Percentiles rank a stretch among this genome's conserved stretches.
Evolutionary conservation across 257 asterid genomes (phyloP).

Genomic region (Scutellaria baicalensis): DNA sequence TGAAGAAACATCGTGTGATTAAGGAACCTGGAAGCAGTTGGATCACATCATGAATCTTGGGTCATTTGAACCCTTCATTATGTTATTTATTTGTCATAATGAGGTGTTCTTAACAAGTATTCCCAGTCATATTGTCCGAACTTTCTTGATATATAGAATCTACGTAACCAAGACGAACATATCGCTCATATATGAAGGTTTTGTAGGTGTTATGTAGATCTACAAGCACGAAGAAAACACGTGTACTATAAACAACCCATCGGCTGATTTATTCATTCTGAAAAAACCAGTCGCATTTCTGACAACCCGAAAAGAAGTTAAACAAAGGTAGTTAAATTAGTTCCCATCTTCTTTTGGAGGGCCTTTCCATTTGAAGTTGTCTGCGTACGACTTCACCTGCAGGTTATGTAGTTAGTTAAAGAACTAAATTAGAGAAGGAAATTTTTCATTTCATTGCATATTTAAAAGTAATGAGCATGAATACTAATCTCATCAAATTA

Average conservation of each 20-base stretch:
- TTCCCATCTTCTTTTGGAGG: conserved; percentile 50
- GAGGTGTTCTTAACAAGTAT: too few species aligned
- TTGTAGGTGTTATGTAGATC: too few species aligned
- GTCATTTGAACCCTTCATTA: too few species aligned
- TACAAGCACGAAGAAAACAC: too few species aligned
- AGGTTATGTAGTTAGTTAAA: background rate
- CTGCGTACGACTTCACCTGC: conserved; percentile 84
- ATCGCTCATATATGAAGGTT: too few species aligned
- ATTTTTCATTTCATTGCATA: background rate
- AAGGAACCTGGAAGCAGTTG: conserved; percentile 81
- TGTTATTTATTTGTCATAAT: too few species aligned
- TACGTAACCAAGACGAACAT: too few species aligned
- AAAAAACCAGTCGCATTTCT: background rate
- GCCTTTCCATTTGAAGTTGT: conserved; percentile 97
- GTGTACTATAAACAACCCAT: too few species aligned
- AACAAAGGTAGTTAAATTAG: conserved; percentile 11
- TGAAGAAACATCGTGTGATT: conserved; percentile 43
- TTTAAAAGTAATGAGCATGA: background rate
- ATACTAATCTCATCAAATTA: background rate
- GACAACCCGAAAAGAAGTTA: background rate
- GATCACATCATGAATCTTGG: conserved; percentile 33
- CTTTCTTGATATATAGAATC: too few species aligned
- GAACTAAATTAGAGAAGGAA: background rate
- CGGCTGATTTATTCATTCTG: too few species aligned
- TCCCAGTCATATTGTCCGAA: too few species aligned